phyloP scores from a whole-genome alignment of 2,329 filamentous ascomycete species.

The Lecanoromycetidae sp. region DNA sequence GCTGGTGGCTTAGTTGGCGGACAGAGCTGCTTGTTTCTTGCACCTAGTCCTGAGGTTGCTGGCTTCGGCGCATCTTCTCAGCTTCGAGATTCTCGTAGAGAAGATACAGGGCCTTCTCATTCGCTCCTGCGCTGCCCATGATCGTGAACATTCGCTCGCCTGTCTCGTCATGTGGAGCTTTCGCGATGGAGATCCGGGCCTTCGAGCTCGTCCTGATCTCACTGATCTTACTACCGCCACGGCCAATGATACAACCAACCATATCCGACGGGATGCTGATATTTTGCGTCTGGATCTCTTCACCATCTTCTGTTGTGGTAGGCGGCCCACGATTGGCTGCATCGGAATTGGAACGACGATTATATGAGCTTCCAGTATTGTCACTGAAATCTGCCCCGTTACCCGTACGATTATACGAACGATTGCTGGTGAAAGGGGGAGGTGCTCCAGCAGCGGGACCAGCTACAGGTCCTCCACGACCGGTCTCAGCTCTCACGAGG shows the following conservation, averaged over 20 bases:
- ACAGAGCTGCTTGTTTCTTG: no score
- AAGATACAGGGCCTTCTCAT: conserved; percentile 90
- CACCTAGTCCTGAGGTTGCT: conserved; percentile 50
- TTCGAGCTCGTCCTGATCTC: conserved; percentile 96
- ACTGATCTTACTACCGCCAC: conserved; percentile 90
- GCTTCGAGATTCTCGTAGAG: conserved; percentile 98
- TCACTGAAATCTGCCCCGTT: conserved; percentile 98
- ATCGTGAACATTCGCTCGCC: conserved; percentile 99
- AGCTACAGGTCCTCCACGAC: conserved; percentile 42
- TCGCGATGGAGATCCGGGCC: conserved; percentile 94
- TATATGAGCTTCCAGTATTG: conserved; percentile 49
- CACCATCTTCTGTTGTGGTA: conserved; percentile 87
- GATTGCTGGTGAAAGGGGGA: conserved; percentile 39
- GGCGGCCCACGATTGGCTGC: conserved; percentile 68
- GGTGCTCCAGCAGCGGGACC: conserved; percentile 44
- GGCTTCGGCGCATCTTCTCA: conserved; percentile 96
- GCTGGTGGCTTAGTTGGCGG: no score
- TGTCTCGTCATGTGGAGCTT: conserved; percentile 90
- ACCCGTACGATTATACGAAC: conserved; percentile 80
- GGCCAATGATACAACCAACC: conserved; percentile 98
- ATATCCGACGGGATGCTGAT: conserved; percentile 99
- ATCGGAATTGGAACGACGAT: conserved; percentile 73
- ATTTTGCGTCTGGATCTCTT: conserved; percentile 97
- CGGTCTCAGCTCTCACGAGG: conserved; percentile 69
- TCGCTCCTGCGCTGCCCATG: conserved; percentile 84